phyloP scores from a whole-genome alignment of 192 early-diverging fungal species.

The Linnemannia elongata region DNA sequence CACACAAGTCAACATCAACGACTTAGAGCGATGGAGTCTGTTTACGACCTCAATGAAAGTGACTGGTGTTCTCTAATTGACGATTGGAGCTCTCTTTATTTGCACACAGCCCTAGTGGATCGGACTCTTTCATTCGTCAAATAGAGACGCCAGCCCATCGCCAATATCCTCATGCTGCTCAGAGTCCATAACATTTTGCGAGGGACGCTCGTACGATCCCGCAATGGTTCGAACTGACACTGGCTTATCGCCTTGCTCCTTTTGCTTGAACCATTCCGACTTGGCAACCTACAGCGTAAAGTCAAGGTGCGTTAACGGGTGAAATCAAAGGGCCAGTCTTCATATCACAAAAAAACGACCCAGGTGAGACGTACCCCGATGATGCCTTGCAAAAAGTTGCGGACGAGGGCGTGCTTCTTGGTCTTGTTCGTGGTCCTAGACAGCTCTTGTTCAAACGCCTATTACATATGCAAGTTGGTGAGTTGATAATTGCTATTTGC shows the following conservation, averaged over 20 bases:
- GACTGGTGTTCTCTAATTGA: not conserved
- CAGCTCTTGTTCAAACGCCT: slow-evolving; percentile 43
- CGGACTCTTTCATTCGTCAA: slow-evolving; percentile 18
- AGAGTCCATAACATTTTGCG: slow-evolving; percentile 33
- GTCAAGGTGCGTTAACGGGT: not conserved
- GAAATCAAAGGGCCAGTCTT: not conserved
- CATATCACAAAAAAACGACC: not conserved
- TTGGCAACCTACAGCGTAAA: slow-evolving; percentile 34
- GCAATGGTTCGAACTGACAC: slow-evolving; percentile 28
- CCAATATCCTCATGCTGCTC: slow-evolving; percentile 44
- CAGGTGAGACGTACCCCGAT: slow-evolving; percentile 30
- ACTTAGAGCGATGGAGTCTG: not conserved
- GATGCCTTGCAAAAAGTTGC: slow-evolving; percentile 51
- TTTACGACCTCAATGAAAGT: not conserved
- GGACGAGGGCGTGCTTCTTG: slow-evolving; percentile 42
- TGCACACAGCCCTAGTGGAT: not conserved
- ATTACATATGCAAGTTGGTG: not conserved
- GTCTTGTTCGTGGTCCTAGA: slow-evolving; percentile 23
- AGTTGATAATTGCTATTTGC: not conserved
- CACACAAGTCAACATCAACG: too few species aligned
- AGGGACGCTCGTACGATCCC: slow-evolving; percentile 41
- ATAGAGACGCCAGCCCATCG: slow-evolving; percentile 32
- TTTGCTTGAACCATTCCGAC: slow-evolving; percentile 56
- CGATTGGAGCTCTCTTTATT: not conserved
- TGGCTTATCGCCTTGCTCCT: slow-evolving; percentile 22